Evolutionary conservation across 1,284 basidiomycete genomes (phyloP).

Genomic region (Farysia itapuensis): DNA sequence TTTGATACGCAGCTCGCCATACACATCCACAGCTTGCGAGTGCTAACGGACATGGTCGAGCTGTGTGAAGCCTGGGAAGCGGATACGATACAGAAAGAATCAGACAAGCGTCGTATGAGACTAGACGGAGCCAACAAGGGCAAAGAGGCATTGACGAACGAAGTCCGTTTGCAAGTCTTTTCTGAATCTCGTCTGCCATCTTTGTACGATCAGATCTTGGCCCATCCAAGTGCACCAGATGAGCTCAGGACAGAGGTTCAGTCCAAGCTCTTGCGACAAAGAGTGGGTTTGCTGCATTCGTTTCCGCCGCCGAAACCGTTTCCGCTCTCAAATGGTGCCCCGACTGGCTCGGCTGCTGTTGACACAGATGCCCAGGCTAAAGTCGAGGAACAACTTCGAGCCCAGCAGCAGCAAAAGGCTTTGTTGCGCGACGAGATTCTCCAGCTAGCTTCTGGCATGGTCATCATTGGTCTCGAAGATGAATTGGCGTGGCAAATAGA

Average conservation of each 20-base stretch:
- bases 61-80: constrained; percentile 41
- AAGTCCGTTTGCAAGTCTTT: constrained; percentile 39
- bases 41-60: constrained; percentile 44
- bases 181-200: constrained; percentile 31
- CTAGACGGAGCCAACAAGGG: constrained; percentile 49
- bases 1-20: constrained; percentile 67
- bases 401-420: constrained; percentile 61
- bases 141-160: constrained; percentile 31
- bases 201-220: constrained; percentile 49
- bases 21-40: constrained; percentile 63
- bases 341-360: constrained; percentile 28
- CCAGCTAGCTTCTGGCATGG: constrained; percentile 71
- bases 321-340: constrained; percentile 7
- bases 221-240: constrained; percentile 47
- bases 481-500: constrained; percentile 76
- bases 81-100: constrained; percentile 40
- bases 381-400: constrained; percentile 12
- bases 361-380: constrained; percentile 13
- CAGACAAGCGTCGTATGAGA: constrained; percentile 45
- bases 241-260: constrained; percentile 45
- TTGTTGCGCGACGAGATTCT: constrained; percentile 68
- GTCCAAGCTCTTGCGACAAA: constrained; percentile 42
- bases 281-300: constrained; percentile 30
- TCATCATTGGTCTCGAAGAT: constrained; percentile 74
- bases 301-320: constrained; percentile 32